Conservation (phyloP, 129 eudicot species). For the Escallonia herrerae region DNA sequence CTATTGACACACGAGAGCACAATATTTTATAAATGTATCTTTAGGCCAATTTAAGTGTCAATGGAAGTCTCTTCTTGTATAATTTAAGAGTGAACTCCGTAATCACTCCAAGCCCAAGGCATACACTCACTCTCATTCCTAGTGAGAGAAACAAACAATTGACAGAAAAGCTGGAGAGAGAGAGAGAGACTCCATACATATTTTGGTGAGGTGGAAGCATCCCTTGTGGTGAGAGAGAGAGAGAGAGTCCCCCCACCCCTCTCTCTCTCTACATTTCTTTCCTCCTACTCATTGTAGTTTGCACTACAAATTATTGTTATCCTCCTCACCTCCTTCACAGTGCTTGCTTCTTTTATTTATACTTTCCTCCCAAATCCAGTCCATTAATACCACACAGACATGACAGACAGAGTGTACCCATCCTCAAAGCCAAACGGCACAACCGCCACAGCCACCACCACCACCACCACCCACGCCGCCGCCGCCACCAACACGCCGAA, state of each 20-base stretch:
- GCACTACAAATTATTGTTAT: neutral
- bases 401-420: conserved; percentile 92
- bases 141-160: neutral
- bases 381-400: conserved; percentile 8
- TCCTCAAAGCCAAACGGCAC: conserved; percentile 57
- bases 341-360: neutral
- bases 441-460: conserved; percentile 14
- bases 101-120: neutral
- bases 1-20: no score
- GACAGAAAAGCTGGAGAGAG: neutral
- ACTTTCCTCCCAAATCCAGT: neutral
- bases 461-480: conserved; percentile 22
- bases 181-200: conserved; percentile 5
- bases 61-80: no score
- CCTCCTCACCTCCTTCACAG: neutral
- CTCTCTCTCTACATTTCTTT: neutral
- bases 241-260: no score
- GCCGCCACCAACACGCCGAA: conserved; percentile 28
- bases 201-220: conserved; percentile 17
- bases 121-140: neutral
- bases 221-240: neutral
- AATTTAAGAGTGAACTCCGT: neutral
- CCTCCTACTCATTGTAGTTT: neutral
- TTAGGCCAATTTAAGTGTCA: no score
- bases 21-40: no score